A percentile compares a stretch with the other conserved stretches of the same genome.
phyloP scores from a whole-genome alignment of 148 eudicot genomes.

The Amaranthus cruentus region DNA sequence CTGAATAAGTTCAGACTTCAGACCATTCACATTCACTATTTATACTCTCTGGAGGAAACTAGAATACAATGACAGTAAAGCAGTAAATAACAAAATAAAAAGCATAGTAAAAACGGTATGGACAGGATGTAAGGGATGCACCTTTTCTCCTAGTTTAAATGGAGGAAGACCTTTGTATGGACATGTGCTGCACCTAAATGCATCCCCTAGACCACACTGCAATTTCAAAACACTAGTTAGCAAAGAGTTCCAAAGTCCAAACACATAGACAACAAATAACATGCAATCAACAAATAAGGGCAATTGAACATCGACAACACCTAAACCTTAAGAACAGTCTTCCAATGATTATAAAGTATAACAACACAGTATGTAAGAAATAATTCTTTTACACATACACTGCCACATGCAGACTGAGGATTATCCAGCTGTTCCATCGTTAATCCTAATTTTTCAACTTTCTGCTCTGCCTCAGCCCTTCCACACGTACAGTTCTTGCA shows the following conservation, averaged over 20 bases:
- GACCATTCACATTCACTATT: not conserved
- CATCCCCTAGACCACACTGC: conserved; percentile 96
- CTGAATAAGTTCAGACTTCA: not conserved
- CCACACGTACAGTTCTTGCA: conserved; percentile 97
- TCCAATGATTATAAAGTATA: not conserved
- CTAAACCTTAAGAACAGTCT: not conserved
- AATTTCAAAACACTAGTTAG: not conserved
- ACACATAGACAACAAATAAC: not conserved
- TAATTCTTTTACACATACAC: conserved; percentile 38
- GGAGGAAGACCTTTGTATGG: conserved; percentile 94
- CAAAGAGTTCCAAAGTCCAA: conserved; percentile 1
- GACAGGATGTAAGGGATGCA: conserved; percentile 14
- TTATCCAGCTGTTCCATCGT: conserved; percentile 72
- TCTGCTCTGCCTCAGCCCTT: conserved; percentile 86
- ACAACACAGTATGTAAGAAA: not conserved
- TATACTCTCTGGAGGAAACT: not conserved
- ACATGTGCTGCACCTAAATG: conserved; percentile 84
- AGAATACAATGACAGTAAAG: not conserved
- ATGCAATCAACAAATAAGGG: not conserved
- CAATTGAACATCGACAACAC: not conserved
- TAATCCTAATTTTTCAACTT: conserved; percentile 63
- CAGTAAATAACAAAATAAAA: not conserved
- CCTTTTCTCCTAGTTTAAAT: conserved; percentile 93
- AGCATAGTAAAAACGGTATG: not conserved
- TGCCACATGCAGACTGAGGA: conserved; percentile 90